Conservation (phyloP, 192 early-diverging fungal species). For the Coemansia sp. region DNA sequence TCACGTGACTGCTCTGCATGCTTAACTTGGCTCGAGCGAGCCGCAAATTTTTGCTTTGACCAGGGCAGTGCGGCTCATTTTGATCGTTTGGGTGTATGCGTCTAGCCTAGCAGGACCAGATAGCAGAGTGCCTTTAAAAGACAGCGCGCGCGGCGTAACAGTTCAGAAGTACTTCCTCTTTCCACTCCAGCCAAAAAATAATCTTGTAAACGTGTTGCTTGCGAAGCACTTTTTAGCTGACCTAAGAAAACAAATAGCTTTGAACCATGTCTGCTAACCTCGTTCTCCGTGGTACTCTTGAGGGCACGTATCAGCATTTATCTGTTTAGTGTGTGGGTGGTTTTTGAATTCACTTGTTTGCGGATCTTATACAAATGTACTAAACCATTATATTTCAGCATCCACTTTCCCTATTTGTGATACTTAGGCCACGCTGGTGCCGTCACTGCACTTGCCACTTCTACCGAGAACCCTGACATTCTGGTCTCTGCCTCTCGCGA, state of each 20-base stretch:
- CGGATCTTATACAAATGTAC: background rate
- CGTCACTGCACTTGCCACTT: constrained; percentile 98
- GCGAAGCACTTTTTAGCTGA: background rate
- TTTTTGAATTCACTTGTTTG: background rate
- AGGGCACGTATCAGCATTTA: constrained; percentile 32
- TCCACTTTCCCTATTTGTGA: background rate
- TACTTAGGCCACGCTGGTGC: constrained; percentile 75
- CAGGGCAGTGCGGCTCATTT: background rate
- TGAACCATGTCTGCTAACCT: constrained; percentile 54
- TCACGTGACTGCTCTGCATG: background rate
- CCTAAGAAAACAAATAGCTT: constrained; percentile 3
- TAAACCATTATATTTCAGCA: background rate
- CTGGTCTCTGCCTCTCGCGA: constrained; percentile 97
- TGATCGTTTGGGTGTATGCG: constrained; percentile 2
- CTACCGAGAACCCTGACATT: constrained; percentile 93
- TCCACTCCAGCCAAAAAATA: constrained; percentile 3
- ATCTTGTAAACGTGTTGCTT: constrained; percentile 5
- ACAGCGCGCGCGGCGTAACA: background rate
- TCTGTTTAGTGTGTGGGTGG: background rate
- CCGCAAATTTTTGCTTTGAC: constrained; percentile 44
- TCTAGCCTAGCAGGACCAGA: constrained; percentile 4
- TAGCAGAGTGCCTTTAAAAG: constrained; percentile 1
- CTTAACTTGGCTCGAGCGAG: constrained; percentile 24
- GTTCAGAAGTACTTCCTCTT: constrained; percentile 12
- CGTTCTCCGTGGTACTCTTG: constrained; percentile 55